phyloP scores from a whole-genome alignment of 345 rosid genomes.

The Gossypium rotundifolium region DNA sequence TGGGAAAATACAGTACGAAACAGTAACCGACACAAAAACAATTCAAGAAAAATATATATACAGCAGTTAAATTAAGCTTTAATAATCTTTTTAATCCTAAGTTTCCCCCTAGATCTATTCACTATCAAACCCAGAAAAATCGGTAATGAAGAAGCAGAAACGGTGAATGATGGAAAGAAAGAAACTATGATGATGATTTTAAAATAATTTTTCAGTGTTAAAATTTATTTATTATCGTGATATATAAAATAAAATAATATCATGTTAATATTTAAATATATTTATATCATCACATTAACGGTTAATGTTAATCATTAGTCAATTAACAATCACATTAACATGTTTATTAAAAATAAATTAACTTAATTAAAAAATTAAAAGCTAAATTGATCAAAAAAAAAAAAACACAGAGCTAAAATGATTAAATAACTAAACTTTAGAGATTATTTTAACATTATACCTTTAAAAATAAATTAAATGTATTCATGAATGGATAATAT shows the following conservation, averaged over 20 bases:
- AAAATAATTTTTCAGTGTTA: too few relatives aligned
- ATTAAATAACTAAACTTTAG: accelerated
- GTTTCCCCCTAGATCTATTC: neutral
- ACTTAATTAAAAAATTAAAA: too few relatives aligned
- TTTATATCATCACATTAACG: accelerated
- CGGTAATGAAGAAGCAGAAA: neutral
- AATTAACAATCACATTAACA: accelerated
- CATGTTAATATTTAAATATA: accelerated
- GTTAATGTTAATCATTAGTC: too few relatives aligned
- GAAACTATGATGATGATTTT: too few relatives aligned
- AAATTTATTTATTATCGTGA: too few relatives aligned
- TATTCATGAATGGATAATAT: too few relatives aligned
- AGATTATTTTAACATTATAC: accelerated
- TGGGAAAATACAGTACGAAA: neutral
- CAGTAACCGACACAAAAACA: neutral
- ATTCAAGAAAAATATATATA: neutral
- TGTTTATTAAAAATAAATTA: too few relatives aligned
- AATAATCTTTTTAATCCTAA: neutral
- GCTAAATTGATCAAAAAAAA: too few relatives aligned
- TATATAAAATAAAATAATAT: accelerated
- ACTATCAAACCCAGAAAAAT: neutral
- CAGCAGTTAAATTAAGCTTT: neutral
- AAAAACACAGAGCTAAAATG: too few relatives aligned
- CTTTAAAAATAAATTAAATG: too few relatives aligned
- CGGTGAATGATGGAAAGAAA: too few relatives aligned